phyloP scores from a whole-genome alignment of 805 yeast genomes.

The Wickerhamomyces chaumierensis region DNA sequence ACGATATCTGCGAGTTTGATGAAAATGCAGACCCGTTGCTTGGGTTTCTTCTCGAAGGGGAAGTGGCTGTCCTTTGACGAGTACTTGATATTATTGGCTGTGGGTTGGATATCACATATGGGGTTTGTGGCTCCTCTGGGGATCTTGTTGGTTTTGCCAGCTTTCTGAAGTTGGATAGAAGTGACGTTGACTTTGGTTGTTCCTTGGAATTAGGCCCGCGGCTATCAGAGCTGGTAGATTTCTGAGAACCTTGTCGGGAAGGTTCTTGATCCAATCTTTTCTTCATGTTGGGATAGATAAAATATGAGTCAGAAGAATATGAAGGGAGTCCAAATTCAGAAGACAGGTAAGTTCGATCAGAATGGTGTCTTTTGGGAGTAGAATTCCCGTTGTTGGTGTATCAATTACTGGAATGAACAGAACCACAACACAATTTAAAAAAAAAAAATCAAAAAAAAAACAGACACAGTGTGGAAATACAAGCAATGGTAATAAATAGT shows the following conservation, averaged over 20 bases:
- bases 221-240: constrained; percentile 1
- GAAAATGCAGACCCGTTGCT: constrained; percentile 17
- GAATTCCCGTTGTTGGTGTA: too few species aligned
- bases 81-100: constrained; percentile 13
- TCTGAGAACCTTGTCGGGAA: constrained; percentile 3
- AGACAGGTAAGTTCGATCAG: too few species aligned
- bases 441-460: too few species aligned
- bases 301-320: too few species aligned
- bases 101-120: constrained; percentile 15
- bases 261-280: constrained; percentile 4
- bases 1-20: constrained; percentile 15
- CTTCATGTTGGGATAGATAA: constrained; percentile 4
- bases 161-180: constrained; percentile 18
- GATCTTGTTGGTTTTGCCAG: constrained; percentile 11
- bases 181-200: constrained; percentile 11
- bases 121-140: constrained; percentile 6
- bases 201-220: background rate
- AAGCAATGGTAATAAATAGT: too few species aligned
- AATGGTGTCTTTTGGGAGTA: too few species aligned
- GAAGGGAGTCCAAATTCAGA: too few species aligned
- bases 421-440: too few species aligned
- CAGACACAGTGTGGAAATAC: too few species aligned
- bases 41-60: constrained; percentile 9
- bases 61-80: too few species aligned
- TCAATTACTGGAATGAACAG: too few species aligned